phyloP scores from a whole-genome alignment of 352 stramenopile genomes.

The Peronosclerospora sorghi region DNA sequence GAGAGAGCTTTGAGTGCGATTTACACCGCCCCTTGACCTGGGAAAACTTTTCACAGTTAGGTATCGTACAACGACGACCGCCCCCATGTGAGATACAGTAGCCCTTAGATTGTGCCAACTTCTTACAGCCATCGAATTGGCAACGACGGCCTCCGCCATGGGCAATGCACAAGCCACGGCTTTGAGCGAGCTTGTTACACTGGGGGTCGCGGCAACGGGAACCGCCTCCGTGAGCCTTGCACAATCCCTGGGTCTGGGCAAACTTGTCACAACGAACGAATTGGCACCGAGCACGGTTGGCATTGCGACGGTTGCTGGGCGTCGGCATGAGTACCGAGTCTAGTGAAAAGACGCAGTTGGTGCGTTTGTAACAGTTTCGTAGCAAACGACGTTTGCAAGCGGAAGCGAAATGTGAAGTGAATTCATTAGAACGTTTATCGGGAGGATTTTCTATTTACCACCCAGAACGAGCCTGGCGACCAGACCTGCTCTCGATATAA shows the following conservation, averaged over 20 bases:
- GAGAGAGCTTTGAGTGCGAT: constrained; percentile 66
- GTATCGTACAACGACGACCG: constrained; percentile 56
- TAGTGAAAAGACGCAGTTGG: no score
- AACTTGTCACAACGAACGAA: constrained; percentile 73
- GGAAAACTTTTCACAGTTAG: constrained; percentile 81
- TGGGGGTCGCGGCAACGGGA: constrained; percentile 61
- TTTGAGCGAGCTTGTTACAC: constrained; percentile 78
- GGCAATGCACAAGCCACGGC: constrained; percentile 62
- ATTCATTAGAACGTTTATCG: no score
- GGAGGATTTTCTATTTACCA: no score
- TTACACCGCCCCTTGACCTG: constrained; percentile 82
- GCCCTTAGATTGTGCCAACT: constrained; percentile 67
- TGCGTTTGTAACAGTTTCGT: no score
- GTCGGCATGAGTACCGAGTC: constrained; percentile 19
- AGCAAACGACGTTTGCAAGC: no score
- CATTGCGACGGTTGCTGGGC: constrained; percentile 35
- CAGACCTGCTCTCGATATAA: no score
- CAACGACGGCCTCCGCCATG: constrained; percentile 68
- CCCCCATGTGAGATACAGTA: constrained; percentile 79
- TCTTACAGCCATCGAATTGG: constrained; percentile 58
- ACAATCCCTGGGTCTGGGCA: constrained; percentile 67
- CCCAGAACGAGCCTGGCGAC: no score
- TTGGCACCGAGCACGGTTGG: constrained; percentile 66
- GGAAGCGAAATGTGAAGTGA: no score
- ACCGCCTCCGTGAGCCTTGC: constrained; percentile 77